Base-by-base conservation (phyloP, 116 monocot species). In the Zostera marina region DNA sequence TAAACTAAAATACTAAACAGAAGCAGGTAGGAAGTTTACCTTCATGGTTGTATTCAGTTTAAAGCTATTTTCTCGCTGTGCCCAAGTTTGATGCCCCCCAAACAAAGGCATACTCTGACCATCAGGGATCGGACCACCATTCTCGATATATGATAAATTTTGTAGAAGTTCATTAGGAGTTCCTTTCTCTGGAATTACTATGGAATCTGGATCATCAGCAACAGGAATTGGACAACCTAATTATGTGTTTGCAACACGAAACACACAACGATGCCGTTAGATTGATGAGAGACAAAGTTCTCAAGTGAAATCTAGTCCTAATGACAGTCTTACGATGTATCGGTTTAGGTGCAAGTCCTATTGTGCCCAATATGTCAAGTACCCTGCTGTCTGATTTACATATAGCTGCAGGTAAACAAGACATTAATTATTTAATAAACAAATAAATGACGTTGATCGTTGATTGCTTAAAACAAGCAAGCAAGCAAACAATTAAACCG, bases 61-160 rank as follows among this genome's bases (percentile, higher is more conserved):
- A 57, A 85, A 98, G 40, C 86, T 89, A 15, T 98, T 67, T 48
- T 98, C 86, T 58, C 96, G 79, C 48, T 98, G 70, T 57, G 60
- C 45, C 96, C 96, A 98, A 60, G 70, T 89, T 70, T 86, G 85
- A 69, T 83, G 82, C 39, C 96, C 96, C 42, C 96, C 96, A 77
- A 98, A 98, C 11, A 98, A 62, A 61, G 83, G 76, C 8, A 51
- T 64, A 73, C 67, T 41, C 11, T 75, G 44, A 16, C 38, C 23
- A 3, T 66, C 40, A 24, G 32, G 25, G 53, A 53, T 61, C 8
- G 39, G 56, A 20, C 54, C 66, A 61, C 89, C 85, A 65, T 66
- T 60, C 38, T 48, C 20, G 53, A 86, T 47, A 64, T 85, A 98
- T 16, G 83, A 76, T 47, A 98, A 62, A 41, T 42, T 54, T 63